These are phyloP conservation scores for Solanum sejunctum DNA, from an alignment of 257 asterid species.

Conservation along the genomic window DNA sequence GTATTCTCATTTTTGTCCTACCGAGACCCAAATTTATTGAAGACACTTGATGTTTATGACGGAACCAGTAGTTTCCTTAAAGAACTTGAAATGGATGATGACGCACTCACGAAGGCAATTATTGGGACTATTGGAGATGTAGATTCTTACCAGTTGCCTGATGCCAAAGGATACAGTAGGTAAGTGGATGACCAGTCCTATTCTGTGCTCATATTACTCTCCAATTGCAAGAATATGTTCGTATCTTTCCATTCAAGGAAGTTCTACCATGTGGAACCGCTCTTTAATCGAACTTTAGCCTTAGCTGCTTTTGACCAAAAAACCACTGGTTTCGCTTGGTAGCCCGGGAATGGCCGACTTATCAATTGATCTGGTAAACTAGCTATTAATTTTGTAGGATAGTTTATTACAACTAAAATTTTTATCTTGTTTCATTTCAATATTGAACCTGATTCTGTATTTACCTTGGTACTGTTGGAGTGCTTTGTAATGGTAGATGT, in stretches of 20 bases:
- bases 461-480: not conserved
- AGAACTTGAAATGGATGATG: conserved; percentile 81
- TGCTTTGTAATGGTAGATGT: not conserved
- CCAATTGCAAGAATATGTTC: not conserved
- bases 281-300: no score
- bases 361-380: not conserved
- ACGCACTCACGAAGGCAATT: conserved; percentile 89
- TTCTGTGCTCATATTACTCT: not conserved
- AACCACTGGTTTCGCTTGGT: no score
- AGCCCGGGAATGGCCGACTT: no score
- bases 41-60: conserved; percentile 85
- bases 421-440: not conserved
- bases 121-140: conserved; percentile 97
- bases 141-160: conserved; percentile 92
- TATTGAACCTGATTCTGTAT: not conserved
- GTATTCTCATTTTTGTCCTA: conserved; percentile 87
- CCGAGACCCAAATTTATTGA: conserved; percentile 93
- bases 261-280: no score
- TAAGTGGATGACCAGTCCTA: conserved; percentile 9
- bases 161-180: conserved; percentile 98
- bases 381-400: not conserved
- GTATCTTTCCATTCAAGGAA: not conserved
- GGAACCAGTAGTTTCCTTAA: conserved; percentile 75
- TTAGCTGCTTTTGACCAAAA: no score
- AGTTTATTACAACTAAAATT: not conserved